Evolutionary conservation across 345 rosid species (phyloP).

Genomic region (Eucalyptus polyanthemos): DNA sequence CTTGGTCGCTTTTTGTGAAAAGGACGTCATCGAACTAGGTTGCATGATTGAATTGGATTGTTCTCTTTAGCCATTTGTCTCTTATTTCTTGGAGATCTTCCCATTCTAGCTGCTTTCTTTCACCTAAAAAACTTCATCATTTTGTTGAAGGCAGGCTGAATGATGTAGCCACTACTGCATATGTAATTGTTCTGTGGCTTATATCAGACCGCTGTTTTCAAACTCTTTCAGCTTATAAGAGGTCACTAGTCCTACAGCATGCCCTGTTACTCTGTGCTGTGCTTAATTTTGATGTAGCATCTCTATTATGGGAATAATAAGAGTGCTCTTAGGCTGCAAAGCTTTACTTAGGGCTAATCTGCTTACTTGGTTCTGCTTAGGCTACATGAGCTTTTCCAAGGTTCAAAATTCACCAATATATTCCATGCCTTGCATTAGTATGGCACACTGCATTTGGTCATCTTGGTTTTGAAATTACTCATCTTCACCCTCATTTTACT

Average conservation of each 20-base stretch:
- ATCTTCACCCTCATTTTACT: background rate
- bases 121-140: background rate
- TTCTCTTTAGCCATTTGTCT: background rate
- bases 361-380: background rate
- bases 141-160: background rate
- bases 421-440: background rate
- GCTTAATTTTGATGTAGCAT: background rate
- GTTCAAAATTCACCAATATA: background rate
- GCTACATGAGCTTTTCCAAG: background rate
- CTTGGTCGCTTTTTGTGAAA: background rate
- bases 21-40: background rate
- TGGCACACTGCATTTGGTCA: background rate
- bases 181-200: background rate
- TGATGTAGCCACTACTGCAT: background rate
- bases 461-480: background rate
- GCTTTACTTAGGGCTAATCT: background rate
- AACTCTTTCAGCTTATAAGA: background rate
- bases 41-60: background rate
- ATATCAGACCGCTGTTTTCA: background rate
- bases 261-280: background rate
- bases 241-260: background rate
- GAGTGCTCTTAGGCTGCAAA: background rate
- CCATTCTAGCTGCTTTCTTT: background rate
- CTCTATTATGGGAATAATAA: background rate
- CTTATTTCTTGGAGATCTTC: background rate